Evolutionary conservation across 164 flowering plant species (phyloP).

Genomic region (Santalum album): DNA sequence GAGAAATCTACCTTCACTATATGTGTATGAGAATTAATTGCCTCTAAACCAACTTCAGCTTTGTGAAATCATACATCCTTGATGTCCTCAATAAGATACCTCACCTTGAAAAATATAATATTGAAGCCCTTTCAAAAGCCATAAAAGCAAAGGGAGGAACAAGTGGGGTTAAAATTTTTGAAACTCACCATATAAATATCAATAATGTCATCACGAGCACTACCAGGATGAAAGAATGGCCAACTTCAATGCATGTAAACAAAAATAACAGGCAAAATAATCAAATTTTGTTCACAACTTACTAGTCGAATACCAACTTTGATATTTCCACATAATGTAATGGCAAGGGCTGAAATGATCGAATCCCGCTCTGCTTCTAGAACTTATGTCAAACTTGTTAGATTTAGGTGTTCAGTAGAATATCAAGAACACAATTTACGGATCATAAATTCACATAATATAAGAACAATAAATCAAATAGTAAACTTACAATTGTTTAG

Average conservation of each 20-base stretch:
- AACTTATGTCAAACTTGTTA: conserved; percentile 52
- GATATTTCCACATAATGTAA: conserved; percentile 92
- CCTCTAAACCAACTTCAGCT: conserved; percentile 66
- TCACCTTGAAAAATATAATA: too few species aligned
- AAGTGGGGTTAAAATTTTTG: too few species aligned
- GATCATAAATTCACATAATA: too few species aligned
- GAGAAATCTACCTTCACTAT: conserved; percentile 92
- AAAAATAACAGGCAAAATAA: background rate
- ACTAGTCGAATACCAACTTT: conserved; percentile 79
- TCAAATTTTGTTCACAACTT: conserved; percentile 14
- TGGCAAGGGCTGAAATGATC: conserved; percentile 70
- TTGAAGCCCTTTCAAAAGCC: too few species aligned
- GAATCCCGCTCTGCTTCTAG: conserved; percentile 81
- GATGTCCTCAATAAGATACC: conserved; percentile 77
- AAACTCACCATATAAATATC: conserved; percentile 71
- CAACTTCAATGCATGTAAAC: background rate
- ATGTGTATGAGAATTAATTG: conserved; percentile 60
- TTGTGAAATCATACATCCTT: conserved; percentile 85
- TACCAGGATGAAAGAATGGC: conserved; percentile 18
- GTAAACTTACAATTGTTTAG: too few species aligned
- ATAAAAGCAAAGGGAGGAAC: background rate
- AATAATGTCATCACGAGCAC: conserved; percentile 85
- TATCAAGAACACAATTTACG: too few species aligned
- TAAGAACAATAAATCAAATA: too few species aligned
- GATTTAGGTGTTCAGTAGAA: too few species aligned